phyloP scores from a whole-genome alignment of 352 stramenopile species.

The Achlya hypogyna region DNA sequence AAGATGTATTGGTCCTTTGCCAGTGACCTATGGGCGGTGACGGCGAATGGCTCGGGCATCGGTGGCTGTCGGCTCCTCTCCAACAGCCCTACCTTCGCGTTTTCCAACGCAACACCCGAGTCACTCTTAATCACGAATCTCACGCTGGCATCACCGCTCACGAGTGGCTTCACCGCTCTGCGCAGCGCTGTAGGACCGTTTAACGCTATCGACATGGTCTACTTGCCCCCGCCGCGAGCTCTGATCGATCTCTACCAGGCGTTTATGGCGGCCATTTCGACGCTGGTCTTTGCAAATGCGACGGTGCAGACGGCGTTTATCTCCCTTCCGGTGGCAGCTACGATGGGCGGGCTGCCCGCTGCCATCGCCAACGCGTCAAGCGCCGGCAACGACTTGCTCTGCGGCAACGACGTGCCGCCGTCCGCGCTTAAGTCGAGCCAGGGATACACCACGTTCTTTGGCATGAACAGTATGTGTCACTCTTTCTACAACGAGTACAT shows the following conservation, averaged over 20 bases:
- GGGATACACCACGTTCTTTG: not conserved
- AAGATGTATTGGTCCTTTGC: constrained; percentile 1
- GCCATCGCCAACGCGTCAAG: not conserved
- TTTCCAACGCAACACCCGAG: not conserved
- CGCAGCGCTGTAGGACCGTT: not conserved
- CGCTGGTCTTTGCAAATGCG: not conserved
- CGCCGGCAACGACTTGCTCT: not conserved
- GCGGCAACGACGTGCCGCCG: constrained; percentile 6
- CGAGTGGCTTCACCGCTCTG: not conserved
- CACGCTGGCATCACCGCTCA: not conserved
- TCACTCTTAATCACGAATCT: not conserved
- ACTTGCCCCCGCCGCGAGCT: not conserved
- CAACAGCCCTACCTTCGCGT: not conserved
- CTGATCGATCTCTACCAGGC: not conserved
- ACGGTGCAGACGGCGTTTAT: not conserved
- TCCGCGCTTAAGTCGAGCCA: not conserved
- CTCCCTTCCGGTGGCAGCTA: not conserved
- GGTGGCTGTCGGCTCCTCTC: not conserved
- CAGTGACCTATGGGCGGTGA: not conserved
- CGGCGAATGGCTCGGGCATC: not conserved
- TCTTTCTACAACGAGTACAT: not conserved
- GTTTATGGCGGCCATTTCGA: not conserved
- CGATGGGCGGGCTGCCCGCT: not conserved
- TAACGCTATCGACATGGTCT: not conserved
- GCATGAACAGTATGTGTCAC: not conserved